Evolutionary conservation across 2,329 filamentous ascomycete species (phyloP).

Genomic region (Ceratocystis variospora): DNA sequence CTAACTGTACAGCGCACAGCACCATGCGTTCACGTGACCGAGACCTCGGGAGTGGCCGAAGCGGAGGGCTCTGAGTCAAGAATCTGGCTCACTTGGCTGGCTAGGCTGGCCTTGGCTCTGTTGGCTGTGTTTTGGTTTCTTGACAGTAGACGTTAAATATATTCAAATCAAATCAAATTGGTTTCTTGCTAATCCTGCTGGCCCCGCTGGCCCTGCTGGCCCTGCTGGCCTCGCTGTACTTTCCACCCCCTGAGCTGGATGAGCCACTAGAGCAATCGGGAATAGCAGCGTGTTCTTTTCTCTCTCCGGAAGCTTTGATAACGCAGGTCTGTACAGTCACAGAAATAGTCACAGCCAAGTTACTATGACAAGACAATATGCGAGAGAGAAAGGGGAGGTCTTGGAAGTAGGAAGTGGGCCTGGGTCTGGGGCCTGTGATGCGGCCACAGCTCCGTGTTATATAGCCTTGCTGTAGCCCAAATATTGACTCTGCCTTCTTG

Average conservation of each 20-base stretch:
- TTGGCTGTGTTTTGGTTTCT: too few relatives aligned
- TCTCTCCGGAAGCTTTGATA: background rate
- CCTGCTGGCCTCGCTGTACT: background rate
- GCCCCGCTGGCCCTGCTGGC: too few relatives aligned
- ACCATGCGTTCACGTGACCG: background rate
- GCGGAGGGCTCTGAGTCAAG: background rate
- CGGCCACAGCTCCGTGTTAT: background rate
- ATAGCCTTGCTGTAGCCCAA: background rate
- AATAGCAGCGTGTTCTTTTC: constrained; percentile 4
- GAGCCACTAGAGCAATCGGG: background rate
- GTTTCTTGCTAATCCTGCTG: too few relatives aligned
- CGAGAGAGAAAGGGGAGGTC: background rate
- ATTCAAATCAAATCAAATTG: too few relatives aligned
- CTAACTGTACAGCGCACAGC: background rate
- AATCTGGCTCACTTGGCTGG: background rate
- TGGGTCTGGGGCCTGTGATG: background rate
- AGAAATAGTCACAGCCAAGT: background rate
- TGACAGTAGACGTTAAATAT: too few relatives aligned
- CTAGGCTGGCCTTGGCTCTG: too few relatives aligned
- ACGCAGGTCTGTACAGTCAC: background rate
- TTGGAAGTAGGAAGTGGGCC: background rate
- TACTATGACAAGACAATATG: background rate
- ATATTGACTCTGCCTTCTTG: background rate
- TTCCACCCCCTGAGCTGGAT: background rate
- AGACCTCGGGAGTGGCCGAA: background rate